Percentiles rank a stretch among this genome's conserved stretches.
Conservation (phyloP, 2,329 filamentous ascomycete genomes). For the Rhynchosporium graminicola region DNA sequence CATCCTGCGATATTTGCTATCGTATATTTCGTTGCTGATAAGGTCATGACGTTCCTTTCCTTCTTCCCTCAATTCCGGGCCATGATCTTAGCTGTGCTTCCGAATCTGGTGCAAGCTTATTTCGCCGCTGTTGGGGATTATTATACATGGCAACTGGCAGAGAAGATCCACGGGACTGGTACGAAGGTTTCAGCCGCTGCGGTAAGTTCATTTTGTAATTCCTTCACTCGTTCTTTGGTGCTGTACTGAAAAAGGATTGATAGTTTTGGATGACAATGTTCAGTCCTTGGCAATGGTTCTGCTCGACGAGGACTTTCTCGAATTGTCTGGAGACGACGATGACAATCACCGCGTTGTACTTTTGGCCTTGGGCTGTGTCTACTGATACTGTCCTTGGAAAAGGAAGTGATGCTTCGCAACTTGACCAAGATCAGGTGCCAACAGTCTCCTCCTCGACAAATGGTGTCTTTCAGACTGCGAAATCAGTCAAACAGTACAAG, state of each 20-base stretch:
- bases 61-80: slow-evolving; percentile 59
- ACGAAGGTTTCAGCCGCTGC: slow-evolving; percentile 67
- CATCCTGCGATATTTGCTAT: slow-evolving; percentile 86
- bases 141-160: slow-evolving; percentile 83
- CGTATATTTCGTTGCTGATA: slow-evolving; percentile 66
- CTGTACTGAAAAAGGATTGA: slow-evolving; percentile 10
- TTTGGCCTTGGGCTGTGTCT: slow-evolving; percentile 84
- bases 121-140: slow-evolving; percentile 80
- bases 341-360: slow-evolving; percentile 74
- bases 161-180: slow-evolving; percentile 67
- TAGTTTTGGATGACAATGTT: slow-evolving; percentile 70
- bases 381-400: slow-evolving; percentile 31
- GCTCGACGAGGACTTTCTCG: slow-evolving; percentile 87
- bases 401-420: slow-evolving; percentile 22
- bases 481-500: slow-evolving; percentile 41
- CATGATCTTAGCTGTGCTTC: slow-evolving; percentile 68
- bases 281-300: slow-evolving; percentile 97
- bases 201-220: slow-evolving; percentile 48
- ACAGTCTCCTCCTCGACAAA: slow-evolving; percentile 26
- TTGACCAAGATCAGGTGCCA: slow-evolving; percentile 40
- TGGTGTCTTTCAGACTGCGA: slow-evolving; percentile 32
- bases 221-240: neutral
- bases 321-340: slow-evolving; percentile 92
- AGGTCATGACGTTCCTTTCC: slow-evolving; percentile 55
- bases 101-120: slow-evolving; percentile 73